Evolutionary conservation across 108 stramenopile genomes (phyloP).

Genomic region (Pseudonitzschia delicatissima): DNA sequence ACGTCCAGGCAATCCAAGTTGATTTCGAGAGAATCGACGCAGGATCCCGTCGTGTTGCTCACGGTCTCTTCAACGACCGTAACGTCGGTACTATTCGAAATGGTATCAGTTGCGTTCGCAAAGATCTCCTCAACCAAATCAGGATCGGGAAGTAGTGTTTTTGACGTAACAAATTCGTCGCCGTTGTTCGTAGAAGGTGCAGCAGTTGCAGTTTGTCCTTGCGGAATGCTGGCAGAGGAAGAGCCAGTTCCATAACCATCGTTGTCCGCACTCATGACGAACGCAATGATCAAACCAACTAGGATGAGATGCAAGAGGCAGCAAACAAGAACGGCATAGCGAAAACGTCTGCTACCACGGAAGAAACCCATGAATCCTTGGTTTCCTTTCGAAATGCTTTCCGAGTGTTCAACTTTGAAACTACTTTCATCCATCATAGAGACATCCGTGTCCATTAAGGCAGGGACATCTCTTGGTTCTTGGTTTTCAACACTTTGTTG

Average conservation of each 20-base stretch:
- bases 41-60: not conserved
- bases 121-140: no score
- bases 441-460: slow-evolving; percentile 3
- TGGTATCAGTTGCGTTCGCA: no score
- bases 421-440: not conserved
- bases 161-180: not conserved
- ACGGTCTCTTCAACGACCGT: not conserved
- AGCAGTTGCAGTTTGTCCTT: not conserved
- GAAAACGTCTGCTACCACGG: not conserved
- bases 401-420: not conserved
- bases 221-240: not conserved
- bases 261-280: not conserved
- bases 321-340: not conserved
- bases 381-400: not conserved
- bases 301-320: slow-evolving; percentile 2
- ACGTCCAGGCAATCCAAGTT: slow-evolving; percentile 1
- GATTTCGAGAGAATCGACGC: not conserved
- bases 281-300: slow-evolving; percentile 10
- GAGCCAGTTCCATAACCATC: not conserved
- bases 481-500: not conserved
- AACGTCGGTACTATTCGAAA: no score
- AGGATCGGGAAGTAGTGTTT: not conserved
- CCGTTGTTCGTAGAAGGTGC: no score
- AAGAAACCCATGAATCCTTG: not conserved
- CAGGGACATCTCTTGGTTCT: not conserved